phyloP scores from a whole-genome alignment of 2,329 filamentous ascomycete genomes.

The Cytospora leucostoma region DNA sequence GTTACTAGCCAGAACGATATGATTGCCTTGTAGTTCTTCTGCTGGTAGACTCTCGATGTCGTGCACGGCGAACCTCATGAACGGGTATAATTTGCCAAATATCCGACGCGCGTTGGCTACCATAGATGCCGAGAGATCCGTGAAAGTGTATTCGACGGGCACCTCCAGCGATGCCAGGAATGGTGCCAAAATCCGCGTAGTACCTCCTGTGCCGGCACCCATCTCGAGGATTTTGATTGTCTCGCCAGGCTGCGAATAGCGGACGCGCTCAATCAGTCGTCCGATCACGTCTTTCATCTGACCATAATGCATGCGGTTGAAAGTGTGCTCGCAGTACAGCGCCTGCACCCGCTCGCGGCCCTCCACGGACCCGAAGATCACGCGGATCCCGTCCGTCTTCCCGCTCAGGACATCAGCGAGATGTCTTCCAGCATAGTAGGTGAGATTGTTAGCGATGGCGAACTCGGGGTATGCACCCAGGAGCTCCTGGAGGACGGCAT shows the following conservation, averaged over 20 bases:
- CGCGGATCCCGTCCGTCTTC: constrained; percentile 24
- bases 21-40: constrained; percentile 30
- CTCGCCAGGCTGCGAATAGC: background rate
- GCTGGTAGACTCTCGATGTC: constrained; percentile 36
- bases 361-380: constrained; percentile 29
- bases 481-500: constrained; percentile 35
- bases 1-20: constrained; percentile 39
- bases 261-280: background rate
- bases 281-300: background rate
- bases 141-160: constrained; percentile 42
- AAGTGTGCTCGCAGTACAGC: background rate
- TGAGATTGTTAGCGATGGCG: constrained; percentile 31
- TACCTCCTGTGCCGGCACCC: constrained; percentile 37
- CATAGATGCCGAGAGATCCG: constrained; percentile 40
- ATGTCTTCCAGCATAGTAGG: constrained; percentile 19
- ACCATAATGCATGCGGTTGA: background rate
- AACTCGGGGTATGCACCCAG: constrained; percentile 34
- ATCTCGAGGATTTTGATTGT: constrained; percentile 38
- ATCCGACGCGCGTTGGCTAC: constrained; percentile 34
- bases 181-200: constrained; percentile 27
- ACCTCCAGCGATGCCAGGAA: constrained; percentile 33
- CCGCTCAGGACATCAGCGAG: constrained; percentile 28
- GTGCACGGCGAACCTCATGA: constrained; percentile 35
- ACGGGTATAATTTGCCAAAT: constrained; percentile 30
- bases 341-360: background rate